Evolutionary conservation across 805 yeast species (phyloP).

Genomic region (Scheffersomyces stipitis): DNA sequence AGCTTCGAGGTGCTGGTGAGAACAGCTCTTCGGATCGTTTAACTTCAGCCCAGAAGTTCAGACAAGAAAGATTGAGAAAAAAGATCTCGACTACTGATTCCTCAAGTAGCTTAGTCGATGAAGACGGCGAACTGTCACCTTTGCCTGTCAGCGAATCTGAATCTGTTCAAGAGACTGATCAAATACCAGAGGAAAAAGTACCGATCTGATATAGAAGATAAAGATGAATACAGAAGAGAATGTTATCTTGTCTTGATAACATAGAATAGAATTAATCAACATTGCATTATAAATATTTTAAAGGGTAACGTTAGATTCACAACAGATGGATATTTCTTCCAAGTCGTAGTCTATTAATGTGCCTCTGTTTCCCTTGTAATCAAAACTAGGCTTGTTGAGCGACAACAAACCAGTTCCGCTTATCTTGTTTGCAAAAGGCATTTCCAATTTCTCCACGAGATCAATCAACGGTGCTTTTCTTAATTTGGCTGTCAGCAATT

Average conservation of each 20-base stretch:
- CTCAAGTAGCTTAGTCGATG: neutral
- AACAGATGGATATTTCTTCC: constrained; percentile 19
- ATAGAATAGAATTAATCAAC: constrained; percentile 3
- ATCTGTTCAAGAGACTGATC: neutral
- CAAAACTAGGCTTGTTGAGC: constrained; percentile 36
- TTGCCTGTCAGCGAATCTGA: too few relatives aligned
- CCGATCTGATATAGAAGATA: neutral
- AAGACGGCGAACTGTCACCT: constrained; percentile 1
- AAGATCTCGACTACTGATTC: constrained; percentile 13
- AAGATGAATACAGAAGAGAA: constrained; percentile 1
- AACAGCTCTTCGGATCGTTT: constrained; percentile 24
- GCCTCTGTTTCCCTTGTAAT: constrained; percentile 21
- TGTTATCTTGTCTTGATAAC: constrained; percentile 1
- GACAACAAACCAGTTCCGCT: constrained; percentile 42
- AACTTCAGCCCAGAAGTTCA: constrained; percentile 42
- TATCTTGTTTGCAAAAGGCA: constrained; percentile 36
- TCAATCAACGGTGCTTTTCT: constrained; percentile 11
- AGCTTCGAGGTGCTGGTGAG: constrained; percentile 44
- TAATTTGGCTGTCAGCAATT: constrained; percentile 7
- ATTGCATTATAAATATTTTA: constrained; percentile 1
- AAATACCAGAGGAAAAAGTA: neutral
- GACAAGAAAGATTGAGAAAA: constrained; percentile 38
- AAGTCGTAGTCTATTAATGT: constrained; percentile 36
- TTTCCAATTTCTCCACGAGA: constrained; percentile 20
- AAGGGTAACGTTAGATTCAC: constrained; percentile 5